Evolutionary conservation across 2,329 filamentous ascomycete genomes (phyloP), one percentile per base, ranked within the genome.

Genomic region (Xylariaceae sp.): DNA sequence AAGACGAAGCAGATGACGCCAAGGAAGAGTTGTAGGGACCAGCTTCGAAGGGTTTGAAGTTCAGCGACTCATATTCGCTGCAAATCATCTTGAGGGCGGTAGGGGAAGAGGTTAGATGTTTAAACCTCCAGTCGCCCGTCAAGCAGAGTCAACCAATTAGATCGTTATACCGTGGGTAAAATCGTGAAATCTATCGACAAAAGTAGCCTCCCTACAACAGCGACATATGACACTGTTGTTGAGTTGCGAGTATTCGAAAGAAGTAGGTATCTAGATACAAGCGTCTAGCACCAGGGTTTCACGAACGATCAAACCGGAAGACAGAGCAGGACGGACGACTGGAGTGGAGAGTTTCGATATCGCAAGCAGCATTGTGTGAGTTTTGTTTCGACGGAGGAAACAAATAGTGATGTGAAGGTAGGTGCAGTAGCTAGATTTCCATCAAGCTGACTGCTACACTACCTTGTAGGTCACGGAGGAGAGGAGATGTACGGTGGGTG

Each of bases 1-100:
- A 92, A 50, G 88, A 88, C 24, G 89, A 91, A 53, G 88, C 84
- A 63, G 88, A 89, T 51, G 87, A 87, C 67, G 86, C 84, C 78
- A 91, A 76, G 35, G 87, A 86, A 55, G 85, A 82, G 70, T 82
- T 83, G 73, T 91, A 92, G 61, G 85, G 82, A 55, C 75, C 75
- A 76, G 81, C 78, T 70, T 70, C 75, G 66, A 75, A 72, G 63
- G 73, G 69, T 59, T 72, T 73, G 69, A 77, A 78, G 72, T 76
- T 75, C 74, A 81, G 77, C 72, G 79, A 81, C 69, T 76, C 72
- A 72, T 76, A 70, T 66, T 77, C 74, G 72, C 77, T 75, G 74
- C 73, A 77, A 76, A 76, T 76, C 84, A 86, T 86, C 74, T 85
- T 86, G 77, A 67, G 65, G 64, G 65, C 30, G n/a, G 68, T 60